Evolutionary conservation across 2,329 filamentous ascomycete species (phyloP).

Genomic region (Exophiala sp.): DNA sequence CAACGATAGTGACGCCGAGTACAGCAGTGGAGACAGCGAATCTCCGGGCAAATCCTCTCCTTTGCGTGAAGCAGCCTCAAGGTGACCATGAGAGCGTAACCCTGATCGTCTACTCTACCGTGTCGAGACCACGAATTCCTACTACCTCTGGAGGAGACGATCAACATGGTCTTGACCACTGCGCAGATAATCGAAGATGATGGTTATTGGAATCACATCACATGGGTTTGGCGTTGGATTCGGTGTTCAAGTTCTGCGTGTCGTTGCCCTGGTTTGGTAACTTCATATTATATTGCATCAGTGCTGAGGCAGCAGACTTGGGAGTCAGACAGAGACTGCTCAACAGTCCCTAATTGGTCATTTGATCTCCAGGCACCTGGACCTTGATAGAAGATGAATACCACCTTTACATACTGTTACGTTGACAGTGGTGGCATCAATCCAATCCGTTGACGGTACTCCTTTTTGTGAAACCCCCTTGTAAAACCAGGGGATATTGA

Average conservation of each 20-base stretch:
- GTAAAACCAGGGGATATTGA: too few relatives aligned
- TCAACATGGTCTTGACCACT: too few relatives aligned
- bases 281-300: too few relatives aligned
- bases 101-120: neutral
- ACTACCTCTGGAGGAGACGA: too few relatives aligned
- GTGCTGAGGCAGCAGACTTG: neutral
- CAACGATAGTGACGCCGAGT: constrained; percentile 9
- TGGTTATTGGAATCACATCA: too few relatives aligned
- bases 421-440: neutral
- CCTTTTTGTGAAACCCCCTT: too few relatives aligned
- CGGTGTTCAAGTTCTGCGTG: too few relatives aligned
- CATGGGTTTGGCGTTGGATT: too few relatives aligned
- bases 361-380: neutral
- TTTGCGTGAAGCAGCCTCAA: neutral
- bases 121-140: neutral
- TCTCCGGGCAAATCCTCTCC: constrained; percentile 11
- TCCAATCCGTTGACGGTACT: neutral
- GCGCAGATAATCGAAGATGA: too few relatives aligned
- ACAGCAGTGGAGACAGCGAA: constrained; percentile 25
- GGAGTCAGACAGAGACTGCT: neutral
- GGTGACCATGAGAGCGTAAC: neutral
- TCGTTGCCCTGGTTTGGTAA: neutral
- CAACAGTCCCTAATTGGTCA: neutral
- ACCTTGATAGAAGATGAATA: neutral
- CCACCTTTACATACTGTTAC: neutral